Base-by-base conservation (phyloP, 1,139 yeast species). In the Magnusiomyces tetraspermus region DNA sequence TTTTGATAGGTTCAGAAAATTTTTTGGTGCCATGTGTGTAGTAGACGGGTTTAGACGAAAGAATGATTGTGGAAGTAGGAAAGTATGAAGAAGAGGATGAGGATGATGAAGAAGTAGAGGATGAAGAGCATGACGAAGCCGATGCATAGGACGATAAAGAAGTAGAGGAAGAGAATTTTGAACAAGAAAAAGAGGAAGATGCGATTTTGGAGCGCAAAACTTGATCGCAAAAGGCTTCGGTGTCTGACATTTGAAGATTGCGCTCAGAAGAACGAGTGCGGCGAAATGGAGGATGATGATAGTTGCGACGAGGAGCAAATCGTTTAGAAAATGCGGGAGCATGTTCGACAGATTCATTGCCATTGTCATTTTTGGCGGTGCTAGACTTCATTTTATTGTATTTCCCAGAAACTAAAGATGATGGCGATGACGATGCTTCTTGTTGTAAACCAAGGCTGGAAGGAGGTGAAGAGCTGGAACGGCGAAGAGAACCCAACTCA, bases 401-500 rank as follows among this genome's bases (percentile, higher is more conserved):
- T n/a, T n/a, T n/a, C n/a, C n/a, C n/a, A n/a, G n/a, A n/a, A n/a
- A n/a, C n/a, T n/a, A n/a, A n/a, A n/a, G n/a, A n/a, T n/a, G n/a
- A n/a, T n/a, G n/a, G n/a, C n/a, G n/a, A n/a, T n/a, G n/a, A n/a
- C n/a, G n/a, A n/a, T n/a, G n/a, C n/a, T n/a, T n/a, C n/a, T n/a
- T n/a, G n/a, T n/a, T n/a, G 33, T 11, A 6, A 28, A 28, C 11
- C 11, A 28, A 28, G 33, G 33, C 11, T 28, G 6, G 11, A 28
- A 28, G 58, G 47, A 13, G 53, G 55, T 19, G 60, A 53, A 11
- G 60, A 28, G 19, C 22, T 21, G 5, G 24, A 46, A 22, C 45
- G 30, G 33, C 30, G 42, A 19, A 3, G n/a, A 42, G 21, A 11
- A 17, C 5, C 45, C 5, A 15, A 17, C n/a, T 11, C 11, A 28